Evolutionary conservation across 805 yeast species (phyloP).

Genomic region (Saturnispora mendoncae): DNA sequence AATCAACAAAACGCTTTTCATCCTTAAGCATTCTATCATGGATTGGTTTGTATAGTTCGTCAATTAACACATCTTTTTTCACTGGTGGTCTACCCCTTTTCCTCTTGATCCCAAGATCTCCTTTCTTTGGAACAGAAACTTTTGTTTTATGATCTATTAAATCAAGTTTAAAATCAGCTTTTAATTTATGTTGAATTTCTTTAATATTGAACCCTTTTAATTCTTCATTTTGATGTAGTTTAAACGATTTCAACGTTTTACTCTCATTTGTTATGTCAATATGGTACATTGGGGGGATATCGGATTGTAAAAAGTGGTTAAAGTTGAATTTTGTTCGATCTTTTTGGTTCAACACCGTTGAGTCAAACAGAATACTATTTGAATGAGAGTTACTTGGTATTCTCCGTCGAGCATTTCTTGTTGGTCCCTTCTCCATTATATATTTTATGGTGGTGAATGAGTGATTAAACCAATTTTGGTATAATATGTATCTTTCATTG

Average conservation of each 20-base stretch:
- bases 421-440: not conserved
- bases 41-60: slow-evolving; percentile 34
- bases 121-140: slow-evolving; percentile 4
- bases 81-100: not conserved
- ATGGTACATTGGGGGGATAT: slow-evolving; percentile 21
- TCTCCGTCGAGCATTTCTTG: not conserved
- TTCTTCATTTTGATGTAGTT: slow-evolving; percentile 15
- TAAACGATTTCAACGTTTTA: slow-evolving; percentile 1
- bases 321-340: slow-evolving; percentile 26
- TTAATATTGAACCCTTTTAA: slow-evolving; percentile 11
- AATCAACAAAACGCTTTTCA: slow-evolving; percentile 49
- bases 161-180: slow-evolving; percentile 14
- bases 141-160: slow-evolving; percentile 16
- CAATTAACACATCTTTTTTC: slow-evolving; percentile 39
- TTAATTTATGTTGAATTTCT: not conserved
- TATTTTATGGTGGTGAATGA: too few relatives aligned
- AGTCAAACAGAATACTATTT: not conserved
- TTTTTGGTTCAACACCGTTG: slow-evolving; percentile 4
- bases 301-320: slow-evolving; percentile 22
- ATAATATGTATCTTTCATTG: too few relatives aligned
- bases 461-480: too few relatives aligned
- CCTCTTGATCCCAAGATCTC: slow-evolving; percentile 1
- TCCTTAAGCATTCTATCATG: slow-evolving; percentile 57
- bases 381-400: not conserved
- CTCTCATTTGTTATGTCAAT: slow-evolving; percentile 16